These are phyloP conservation scores for Apiotrichum veenhuisii DNA, from an alignment of 1,284 basidiomycete species.

Conservation along the genomic window DNA sequence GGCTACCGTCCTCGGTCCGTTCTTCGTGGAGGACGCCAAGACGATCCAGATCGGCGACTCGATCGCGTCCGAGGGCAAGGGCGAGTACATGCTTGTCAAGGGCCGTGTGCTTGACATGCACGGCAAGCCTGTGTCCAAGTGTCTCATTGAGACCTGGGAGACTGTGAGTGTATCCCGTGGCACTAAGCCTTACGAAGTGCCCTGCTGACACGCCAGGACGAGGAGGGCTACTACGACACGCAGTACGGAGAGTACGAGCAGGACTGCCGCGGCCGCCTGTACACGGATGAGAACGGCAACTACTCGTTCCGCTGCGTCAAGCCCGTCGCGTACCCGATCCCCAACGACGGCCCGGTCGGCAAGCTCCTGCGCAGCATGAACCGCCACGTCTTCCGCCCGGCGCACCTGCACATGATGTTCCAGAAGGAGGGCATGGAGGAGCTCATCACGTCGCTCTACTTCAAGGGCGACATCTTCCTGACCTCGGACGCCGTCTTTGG, in stretches of 20 bases:
- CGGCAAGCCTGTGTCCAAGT: conserved; percentile 65
- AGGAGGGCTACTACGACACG: conserved; percentile 59
- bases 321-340: conserved; percentile 74
- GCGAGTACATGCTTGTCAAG: conserved; percentile 73
- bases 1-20: conserved; percentile 75
- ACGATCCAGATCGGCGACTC: conserved; percentile 58
- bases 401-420: conserved; percentile 72
- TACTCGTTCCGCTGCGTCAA: conserved; percentile 72
- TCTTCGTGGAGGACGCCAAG: conserved; percentile 72
- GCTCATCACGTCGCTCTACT: conserved; percentile 70
- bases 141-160: conserved; percentile 79
- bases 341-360: conserved; percentile 74
- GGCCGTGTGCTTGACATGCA: conserved; percentile 63
- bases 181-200: background rate
- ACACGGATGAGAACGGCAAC: conserved; percentile 60
- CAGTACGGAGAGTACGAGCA: conserved; percentile 61
- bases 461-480: conserved; percentile 58
- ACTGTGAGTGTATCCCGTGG: conserved; percentile 51
- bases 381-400: conserved; percentile 73
- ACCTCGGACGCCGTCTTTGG: conserved; percentile 26
- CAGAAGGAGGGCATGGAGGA: conserved; percentile 64
- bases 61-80: conserved; percentile 76
- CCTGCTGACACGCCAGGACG: conserved; percentile 43
- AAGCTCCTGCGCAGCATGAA: conserved; percentile 58
- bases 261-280: conserved; percentile 72